phyloP scores from a whole-genome alignment of 306 rosid genomes.

The Geum urbanum region DNA sequence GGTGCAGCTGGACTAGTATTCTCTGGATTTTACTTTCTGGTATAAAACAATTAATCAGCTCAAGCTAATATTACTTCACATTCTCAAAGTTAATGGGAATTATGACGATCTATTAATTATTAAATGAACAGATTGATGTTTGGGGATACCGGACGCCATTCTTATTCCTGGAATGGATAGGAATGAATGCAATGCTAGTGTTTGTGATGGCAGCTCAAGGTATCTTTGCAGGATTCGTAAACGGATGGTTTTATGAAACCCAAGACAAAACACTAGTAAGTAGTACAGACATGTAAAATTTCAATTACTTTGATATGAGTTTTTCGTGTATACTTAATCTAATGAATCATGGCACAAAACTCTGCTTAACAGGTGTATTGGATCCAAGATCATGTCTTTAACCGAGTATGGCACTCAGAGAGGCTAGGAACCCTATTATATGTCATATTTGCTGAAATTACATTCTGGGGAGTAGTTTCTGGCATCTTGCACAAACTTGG shows the following conservation, averaged over 20 bases:
- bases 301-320: not conserved
- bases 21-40: constrained; percentile 73
- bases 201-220: constrained; percentile 87
- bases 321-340: not conserved
- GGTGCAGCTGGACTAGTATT: constrained; percentile 80
- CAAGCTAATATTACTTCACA: not conserved
- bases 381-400: constrained; percentile 60
- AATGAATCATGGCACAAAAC: not conserved
- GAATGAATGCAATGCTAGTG: constrained; percentile 92
- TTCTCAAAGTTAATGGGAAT: not conserved
- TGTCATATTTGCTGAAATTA: constrained; percentile 78
- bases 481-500: constrained; percentile 75
- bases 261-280: constrained; percentile 51
- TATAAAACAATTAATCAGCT: constrained; percentile 11
- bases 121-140: constrained; percentile 59
- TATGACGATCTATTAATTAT: not conserved
- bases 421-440: constrained; percentile 70
- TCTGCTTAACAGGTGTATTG: constrained; percentile 48
- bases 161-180: constrained; percentile 84
- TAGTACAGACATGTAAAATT: not conserved
- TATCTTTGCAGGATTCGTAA: constrained; percentile 80
- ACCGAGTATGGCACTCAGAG: constrained; percentile 64
- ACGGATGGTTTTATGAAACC: constrained; percentile 71
- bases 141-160: constrained; percentile 72
- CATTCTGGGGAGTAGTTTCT: constrained; percentile 72